phyloP scores from a whole-genome alignment of 768 basidiomycete genomes.

The Lyophyllum shimeji region DNA sequence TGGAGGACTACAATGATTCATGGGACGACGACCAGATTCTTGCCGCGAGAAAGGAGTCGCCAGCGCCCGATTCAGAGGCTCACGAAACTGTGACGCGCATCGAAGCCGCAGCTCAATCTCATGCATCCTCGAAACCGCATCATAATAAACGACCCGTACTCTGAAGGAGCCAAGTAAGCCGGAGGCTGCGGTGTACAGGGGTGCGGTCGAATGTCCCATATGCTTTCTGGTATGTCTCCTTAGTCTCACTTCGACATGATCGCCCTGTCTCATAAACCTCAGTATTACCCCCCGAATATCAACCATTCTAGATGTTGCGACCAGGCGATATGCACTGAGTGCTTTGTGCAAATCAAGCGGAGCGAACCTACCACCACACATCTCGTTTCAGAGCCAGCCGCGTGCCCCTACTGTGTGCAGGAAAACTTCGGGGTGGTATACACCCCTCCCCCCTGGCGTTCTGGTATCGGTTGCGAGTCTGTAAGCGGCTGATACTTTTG shows the following conservation, averaged over 20 bases:
- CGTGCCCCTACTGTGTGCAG: conserved; percentile 97
- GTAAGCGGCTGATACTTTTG: conserved; percentile 43
- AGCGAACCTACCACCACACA: conserved; percentile 93
- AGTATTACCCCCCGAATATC: conserved; percentile 98
- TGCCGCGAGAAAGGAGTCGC: conserved; percentile 70
- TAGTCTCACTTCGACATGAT: conserved; percentile 25
- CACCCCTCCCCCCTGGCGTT: conserved; percentile 74
- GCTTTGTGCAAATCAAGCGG: conserved; percentile 98
- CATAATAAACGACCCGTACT: conserved; percentile 54
- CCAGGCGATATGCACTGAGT: conserved; percentile 98
- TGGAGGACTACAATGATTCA: conserved; percentile 87
- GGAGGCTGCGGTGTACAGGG: conserved; percentile 81
- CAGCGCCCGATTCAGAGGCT: conserved; percentile 43
- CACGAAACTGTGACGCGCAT: conserved; percentile 45
- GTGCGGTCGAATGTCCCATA: conserved; percentile 93
- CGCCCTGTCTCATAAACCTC: conserved; percentile 20
- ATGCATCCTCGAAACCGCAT: conserved; percentile 33
- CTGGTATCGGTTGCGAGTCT: conserved; percentile 76
- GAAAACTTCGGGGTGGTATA: conserved; percentile 96
- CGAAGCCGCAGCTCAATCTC: conserved; percentile 36
- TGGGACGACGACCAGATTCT: conserved; percentile 91
- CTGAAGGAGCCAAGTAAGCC: conserved; percentile 68
- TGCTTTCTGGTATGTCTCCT: conserved; percentile 83
- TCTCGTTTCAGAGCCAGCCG: conserved; percentile 93
- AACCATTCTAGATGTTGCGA: conserved; percentile 98